phyloP scores from a whole-genome alignment of 257 asterid genomes.

The Solanum virginianum region DNA sequence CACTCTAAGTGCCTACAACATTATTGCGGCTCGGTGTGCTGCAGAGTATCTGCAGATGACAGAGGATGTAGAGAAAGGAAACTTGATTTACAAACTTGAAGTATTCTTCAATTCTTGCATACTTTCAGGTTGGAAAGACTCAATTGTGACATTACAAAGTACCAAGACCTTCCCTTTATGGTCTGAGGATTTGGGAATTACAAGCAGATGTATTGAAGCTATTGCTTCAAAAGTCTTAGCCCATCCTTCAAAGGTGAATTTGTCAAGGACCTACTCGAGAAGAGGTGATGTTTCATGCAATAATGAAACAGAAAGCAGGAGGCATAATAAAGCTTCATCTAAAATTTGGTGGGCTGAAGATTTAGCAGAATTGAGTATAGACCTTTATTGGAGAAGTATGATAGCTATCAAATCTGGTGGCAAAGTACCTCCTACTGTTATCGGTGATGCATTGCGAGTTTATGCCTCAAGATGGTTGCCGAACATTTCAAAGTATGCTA shows the following conservation, averaged over 20 bases:
- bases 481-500: constrained; percentile 24
- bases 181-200: constrained; percentile 62
- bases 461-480: constrained; percentile 76
- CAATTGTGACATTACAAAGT: constrained; percentile 50
- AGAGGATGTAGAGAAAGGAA: constrained; percentile 80
- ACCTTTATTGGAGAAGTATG: constrained; percentile 86
- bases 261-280: constrained; percentile 51
- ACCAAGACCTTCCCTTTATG: constrained; percentile 45
- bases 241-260: constrained; percentile 46
- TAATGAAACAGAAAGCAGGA: constrained; percentile 42
- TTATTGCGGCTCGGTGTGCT: constrained; percentile 60
- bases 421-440: constrained; percentile 37
- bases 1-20: constrained; percentile 76
- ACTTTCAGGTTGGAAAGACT: constrained; percentile 77
- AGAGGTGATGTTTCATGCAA: constrained; percentile 47
- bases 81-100: constrained; percentile 56
- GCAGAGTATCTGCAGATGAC: constrained; percentile 85
- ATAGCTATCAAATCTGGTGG: constrained; percentile 69
- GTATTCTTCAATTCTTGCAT: constrained; percentile 72
- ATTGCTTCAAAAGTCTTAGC: constrained; percentile 52
- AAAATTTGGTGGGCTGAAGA: constrained; percentile 93
- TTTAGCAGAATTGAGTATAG: constrained; percentile 65
- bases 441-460: constrained; percentile 65
- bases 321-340: constrained; percentile 14
- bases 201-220: constrained; percentile 56